Conservation (phyloP, 345 rosid species). For the Eutrema japonicum region DNA sequence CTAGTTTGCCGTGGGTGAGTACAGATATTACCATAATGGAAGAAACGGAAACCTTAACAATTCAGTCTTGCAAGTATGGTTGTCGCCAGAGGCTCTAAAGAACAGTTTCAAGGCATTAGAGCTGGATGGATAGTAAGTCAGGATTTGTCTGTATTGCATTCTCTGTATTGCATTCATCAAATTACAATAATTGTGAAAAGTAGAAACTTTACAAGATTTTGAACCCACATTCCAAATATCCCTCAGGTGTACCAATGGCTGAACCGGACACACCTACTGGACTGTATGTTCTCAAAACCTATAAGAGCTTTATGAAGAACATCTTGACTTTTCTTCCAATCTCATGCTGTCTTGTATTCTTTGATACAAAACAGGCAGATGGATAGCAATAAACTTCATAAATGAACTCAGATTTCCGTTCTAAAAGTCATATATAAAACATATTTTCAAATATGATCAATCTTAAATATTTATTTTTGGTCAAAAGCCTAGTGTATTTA, state of each 20-base stretch:
- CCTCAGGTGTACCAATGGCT: conserved; percentile 34
- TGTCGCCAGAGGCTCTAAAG: background rate
- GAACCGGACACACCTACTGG: conserved; percentile 27
- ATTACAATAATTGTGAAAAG: too few relatives aligned
- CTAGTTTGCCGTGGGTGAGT: conserved; percentile 15
- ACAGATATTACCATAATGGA: conserved; percentile 1
- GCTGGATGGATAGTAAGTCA: conserved; percentile 42
- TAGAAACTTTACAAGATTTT: too few relatives aligned
- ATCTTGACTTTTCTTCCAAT: background rate
- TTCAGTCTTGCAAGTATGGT: conserved; percentile 21
- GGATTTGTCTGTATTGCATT: background rate
- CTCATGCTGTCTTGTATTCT: background rate
- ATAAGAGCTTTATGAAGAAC: background rate
- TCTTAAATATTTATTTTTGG: too few relatives aligned
- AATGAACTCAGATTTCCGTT: too few relatives aligned
- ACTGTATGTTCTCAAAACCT: conserved; percentile 25
- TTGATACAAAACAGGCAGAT: conserved; percentile 2
- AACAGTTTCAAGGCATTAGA: conserved; percentile 21
- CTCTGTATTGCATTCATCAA: background rate
- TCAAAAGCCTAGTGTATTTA: too few relatives aligned
- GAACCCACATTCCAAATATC: too few relatives aligned
- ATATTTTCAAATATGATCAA: too few relatives aligned
- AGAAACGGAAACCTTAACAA: conserved; percentile 27
- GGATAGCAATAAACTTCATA: background rate
- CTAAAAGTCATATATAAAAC: too few relatives aligned